A percentile compares a stretch with the other conserved stretches of the same genome.
These are phyloP conservation scores for Colletotrichum scovillei DNA, from an alignment of 2,329 filamentous ascomycete genomes.

Conservation along the genomic window DNA sequence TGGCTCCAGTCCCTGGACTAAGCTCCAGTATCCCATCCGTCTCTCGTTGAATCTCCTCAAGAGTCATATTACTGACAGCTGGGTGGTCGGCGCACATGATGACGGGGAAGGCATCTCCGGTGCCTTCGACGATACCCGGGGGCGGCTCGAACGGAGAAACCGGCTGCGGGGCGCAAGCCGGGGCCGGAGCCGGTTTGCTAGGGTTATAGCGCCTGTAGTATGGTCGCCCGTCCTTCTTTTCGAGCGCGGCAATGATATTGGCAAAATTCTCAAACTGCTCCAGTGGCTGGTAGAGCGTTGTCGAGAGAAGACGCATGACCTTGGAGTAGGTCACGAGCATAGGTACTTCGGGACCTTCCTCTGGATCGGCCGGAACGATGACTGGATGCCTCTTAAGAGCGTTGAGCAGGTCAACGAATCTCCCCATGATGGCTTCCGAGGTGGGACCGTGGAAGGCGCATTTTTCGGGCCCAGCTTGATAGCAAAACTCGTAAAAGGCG, in stretches of 20 bases:
- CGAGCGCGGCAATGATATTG: conserved; percentile 53
- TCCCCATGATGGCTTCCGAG: conserved; percentile 50
- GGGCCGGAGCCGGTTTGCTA: conserved; percentile 28
- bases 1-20: conserved; percentile 56
- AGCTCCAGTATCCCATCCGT: conserved; percentile 47
- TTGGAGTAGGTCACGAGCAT: conserved; percentile 62
- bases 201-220: conserved; percentile 49
- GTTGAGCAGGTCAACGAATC: conserved; percentile 53
- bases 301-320: conserved; percentile 55
- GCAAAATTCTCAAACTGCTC: conserved; percentile 55
- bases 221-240: conserved; percentile 55
- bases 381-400: conserved; percentile 55
- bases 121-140: conserved; percentile 45
- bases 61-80: conserved; percentile 42
- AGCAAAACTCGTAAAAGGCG: conserved; percentile 65
- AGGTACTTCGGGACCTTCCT: conserved; percentile 53
- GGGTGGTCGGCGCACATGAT: conserved; percentile 59
- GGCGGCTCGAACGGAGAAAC: conserved; percentile 46
- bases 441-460: conserved; percentile 57
- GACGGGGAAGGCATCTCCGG: conserved; percentile 54
- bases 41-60: conserved; percentile 48
- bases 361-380: conserved; percentile 47
- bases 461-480: conserved; percentile 58
- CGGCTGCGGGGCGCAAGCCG: conserved; percentile 45
- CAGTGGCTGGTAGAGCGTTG: conserved; percentile 58